These are phyloP conservation scores for Didymella pinodella DNA, from an alignment of 2,329 filamentous ascomycete genomes.

Conservation along the genomic window DNA sequence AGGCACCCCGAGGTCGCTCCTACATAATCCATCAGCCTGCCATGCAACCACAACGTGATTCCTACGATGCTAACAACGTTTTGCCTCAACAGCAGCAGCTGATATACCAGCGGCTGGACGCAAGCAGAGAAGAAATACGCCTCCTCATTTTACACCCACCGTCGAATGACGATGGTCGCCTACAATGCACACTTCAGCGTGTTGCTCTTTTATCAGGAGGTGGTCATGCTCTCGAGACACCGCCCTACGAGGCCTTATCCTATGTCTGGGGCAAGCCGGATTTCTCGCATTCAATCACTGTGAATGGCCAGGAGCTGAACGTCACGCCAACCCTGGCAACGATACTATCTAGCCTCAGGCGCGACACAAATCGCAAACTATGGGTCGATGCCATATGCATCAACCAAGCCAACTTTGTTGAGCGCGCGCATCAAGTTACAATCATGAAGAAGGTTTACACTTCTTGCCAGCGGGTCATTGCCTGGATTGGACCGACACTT, in stretches of 20 bases:
- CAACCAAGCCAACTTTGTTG: background rate
- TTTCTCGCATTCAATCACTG: background rate
- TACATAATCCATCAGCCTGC: background rate
- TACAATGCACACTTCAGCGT: background rate
- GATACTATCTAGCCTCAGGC: background rate
- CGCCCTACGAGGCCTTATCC: background rate
- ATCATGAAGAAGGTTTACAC: background rate
- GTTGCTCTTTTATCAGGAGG: background rate
- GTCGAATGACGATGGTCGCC: background rate
- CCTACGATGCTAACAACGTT: background rate
- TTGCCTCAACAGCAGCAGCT: background rate
- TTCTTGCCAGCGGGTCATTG: background rate
- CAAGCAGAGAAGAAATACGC: background rate
- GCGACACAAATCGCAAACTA: background rate
- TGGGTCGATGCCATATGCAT: background rate
- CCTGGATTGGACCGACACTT: background rate
- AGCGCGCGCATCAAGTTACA: background rate
- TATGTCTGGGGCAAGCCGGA: background rate
- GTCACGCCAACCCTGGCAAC: background rate
- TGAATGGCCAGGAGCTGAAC: background rate
- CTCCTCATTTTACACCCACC: background rate
- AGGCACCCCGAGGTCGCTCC: background rate
- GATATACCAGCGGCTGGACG: background rate
- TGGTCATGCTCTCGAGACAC: background rate
- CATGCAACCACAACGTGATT: background rate